A percentile compares a stretch with the other conserved stretches of the same genome.
phyloP scores from a whole-genome alignment of 768 basidiomycete genomes.

The Cubamyces lactineus region DNA sequence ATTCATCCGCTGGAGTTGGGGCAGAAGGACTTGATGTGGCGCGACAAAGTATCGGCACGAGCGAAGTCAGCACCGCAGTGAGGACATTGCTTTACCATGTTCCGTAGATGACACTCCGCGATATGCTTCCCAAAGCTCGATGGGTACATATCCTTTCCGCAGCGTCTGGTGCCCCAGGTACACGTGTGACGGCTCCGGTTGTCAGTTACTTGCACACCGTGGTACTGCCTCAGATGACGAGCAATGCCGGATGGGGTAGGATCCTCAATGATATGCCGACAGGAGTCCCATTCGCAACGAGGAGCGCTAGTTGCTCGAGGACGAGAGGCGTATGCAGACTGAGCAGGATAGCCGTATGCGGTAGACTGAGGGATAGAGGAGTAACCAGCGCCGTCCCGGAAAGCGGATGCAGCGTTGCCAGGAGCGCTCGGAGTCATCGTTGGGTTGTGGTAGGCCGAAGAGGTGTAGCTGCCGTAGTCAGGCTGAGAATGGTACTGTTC shows the following conservation, averaged over 20 bases:
- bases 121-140: slow-evolving; percentile 28
- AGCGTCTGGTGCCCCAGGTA: slow-evolving; percentile 16
- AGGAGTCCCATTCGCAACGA: slow-evolving; percentile 20
- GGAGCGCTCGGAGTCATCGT: not conserved
- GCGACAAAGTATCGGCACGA: slow-evolving; percentile 26
- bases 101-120: slow-evolving; percentile 26
- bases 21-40: slow-evolving; percentile 29
- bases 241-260: slow-evolving; percentile 21
- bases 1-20: slow-evolving; percentile 12
- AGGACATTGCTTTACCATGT: slow-evolving; percentile 20
- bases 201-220: slow-evolving; percentile 20
- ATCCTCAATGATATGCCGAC: slow-evolving; percentile 20
- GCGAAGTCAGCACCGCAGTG: slow-evolving; percentile 26
- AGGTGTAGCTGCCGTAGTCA: not conserved
- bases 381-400: not conserved
- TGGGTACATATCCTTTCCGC: slow-evolving; percentile 26
- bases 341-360: not conserved
- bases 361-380: not conserved
- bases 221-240: slow-evolving; percentile 25
- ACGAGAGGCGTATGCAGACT: not conserved
- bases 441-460: not conserved
- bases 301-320: not conserved
- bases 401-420: not conserved
- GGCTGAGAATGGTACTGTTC: not conserved
- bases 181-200: slow-evolving; percentile 18